Base-by-base conservation (phyloP, 2,329 filamentous ascomycete genomes). In the Penicillium sp. region DNA sequence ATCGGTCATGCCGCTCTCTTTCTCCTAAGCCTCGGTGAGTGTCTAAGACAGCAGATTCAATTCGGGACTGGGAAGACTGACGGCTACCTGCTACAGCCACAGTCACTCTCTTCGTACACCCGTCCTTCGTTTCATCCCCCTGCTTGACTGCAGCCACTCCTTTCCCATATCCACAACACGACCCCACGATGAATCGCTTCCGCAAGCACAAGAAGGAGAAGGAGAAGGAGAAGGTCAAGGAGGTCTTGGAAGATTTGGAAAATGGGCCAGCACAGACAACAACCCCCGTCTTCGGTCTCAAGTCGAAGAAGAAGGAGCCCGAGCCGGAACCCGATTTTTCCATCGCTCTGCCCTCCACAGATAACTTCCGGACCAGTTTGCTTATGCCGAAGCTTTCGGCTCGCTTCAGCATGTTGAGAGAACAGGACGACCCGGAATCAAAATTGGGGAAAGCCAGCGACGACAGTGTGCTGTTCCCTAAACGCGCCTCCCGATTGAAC, bases 361-460 rank as follows among this genome's bases (percentile, higher is more conserved):
- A 97, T 71, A 87, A 97, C 66, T 97, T 99, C 72, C 85, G 94
- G 51, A 99, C 94, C 3, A 97, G 94, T 77, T 76, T 99, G 52
- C 79, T 99, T 56, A 95, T 99, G 92, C 92, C 90, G 0, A 92
- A 92, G 38, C 80, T 99, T 4, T 97, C 92, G 0, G 90, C 92
- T 11, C 86, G 94, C 6, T 99, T 99, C 71, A 97, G 92, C 62
- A 97, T 97, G 92, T 77, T 97, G 28, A 81, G 90, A 64, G 92
- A 96, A 71, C 92, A 96, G 69, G 92, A 96, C 69, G 91, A 96
- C 64, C 92, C 92, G 1, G 87, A 79, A 56, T 92, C 90, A 2
- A 88, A 91, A 69, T 81, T 96, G 28, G 92, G 92, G 51, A 96
- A 97, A 72, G 92, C 92, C 14, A 94, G 89, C 71, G 92, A 97